Conservation (phyloP, 139 green algal genomes). For the Haematococcus lacustris region DNA sequence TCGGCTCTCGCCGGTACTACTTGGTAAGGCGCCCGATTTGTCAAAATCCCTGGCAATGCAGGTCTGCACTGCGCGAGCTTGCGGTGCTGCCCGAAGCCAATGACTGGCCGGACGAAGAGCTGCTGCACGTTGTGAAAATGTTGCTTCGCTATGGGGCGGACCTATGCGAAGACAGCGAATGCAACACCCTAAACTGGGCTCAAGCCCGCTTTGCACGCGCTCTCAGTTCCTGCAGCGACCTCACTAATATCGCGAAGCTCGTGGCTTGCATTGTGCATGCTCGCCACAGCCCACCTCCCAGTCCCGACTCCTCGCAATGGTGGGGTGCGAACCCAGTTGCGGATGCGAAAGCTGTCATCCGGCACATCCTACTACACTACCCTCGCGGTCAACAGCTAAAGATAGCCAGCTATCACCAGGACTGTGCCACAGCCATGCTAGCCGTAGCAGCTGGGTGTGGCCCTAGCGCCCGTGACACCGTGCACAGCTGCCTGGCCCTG, state of each 20-base stretch:
- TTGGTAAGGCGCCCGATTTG: too few relatives aligned
- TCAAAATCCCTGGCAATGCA: too few relatives aligned
- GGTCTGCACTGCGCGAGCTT: too few relatives aligned
- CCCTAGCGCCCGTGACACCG: background rate
- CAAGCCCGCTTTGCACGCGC: background rate
- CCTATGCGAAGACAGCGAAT: background rate
- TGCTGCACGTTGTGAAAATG: background rate
- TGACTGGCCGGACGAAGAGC: background rate
- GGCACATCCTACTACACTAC: background rate
- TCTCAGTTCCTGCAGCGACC: too few relatives aligned
- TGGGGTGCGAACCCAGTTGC: background rate
- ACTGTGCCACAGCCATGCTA: constrained; percentile 4
- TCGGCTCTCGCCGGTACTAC: too few relatives aligned
- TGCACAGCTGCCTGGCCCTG: background rate
- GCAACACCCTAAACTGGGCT: background rate
- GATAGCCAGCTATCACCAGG: background rate
- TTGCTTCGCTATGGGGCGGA: background rate
- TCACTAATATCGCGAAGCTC: too few relatives aligned
- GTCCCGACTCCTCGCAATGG: too few relatives aligned
- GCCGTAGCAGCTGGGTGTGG: background rate
- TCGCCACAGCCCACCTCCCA: too few relatives aligned
- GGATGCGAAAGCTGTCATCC: background rate
- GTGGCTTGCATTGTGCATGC: too few relatives aligned
- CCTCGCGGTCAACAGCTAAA: background rate
- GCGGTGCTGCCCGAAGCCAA: too few relatives aligned